phyloP scores from a whole-genome alignment of 768 basidiomycete genomes.

The Calocybe gangraenosa region DNA sequence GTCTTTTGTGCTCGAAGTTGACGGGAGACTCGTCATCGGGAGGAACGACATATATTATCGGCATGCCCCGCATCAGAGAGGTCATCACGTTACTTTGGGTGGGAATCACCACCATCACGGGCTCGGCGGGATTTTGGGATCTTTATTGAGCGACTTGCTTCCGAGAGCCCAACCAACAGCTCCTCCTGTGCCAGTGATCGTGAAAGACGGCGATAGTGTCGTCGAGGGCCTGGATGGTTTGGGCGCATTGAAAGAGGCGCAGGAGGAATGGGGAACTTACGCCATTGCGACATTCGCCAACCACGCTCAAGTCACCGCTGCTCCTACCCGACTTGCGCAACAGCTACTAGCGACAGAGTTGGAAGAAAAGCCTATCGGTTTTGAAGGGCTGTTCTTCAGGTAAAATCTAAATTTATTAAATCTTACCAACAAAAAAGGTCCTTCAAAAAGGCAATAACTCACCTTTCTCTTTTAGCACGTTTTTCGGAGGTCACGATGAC shows the following conservation, averaged over 20 bases:
- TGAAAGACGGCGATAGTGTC: neutral
- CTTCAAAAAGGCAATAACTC: too few species aligned
- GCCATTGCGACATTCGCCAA: neutral
- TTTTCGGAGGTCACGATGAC: constrained; percentile 72
- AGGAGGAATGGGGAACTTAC: constrained; percentile 10
- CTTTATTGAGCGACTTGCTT: constrained; percentile 9
- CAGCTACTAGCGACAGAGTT: constrained; percentile 7
- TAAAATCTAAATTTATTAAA: constrained; percentile 17
- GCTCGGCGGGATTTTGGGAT: constrained; percentile 10
- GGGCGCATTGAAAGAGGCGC: constrained; percentile 2
- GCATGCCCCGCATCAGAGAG: constrained; percentile 23
- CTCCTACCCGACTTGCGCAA: neutral
- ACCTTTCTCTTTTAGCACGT: constrained; percentile 42
- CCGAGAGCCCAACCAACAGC: constrained; percentile 1
- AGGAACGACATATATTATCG: constrained; percentile 63
- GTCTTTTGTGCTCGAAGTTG: constrained; percentile 56
- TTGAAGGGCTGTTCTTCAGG: constrained; percentile 74
- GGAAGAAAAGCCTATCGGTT: constrained; percentile 28
- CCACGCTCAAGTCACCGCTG: neutral
- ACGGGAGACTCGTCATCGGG: constrained; percentile 51
- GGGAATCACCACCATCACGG: neutral
- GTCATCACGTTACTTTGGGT: neutral
- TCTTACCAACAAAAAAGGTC: too few species aligned
- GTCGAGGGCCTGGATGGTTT: neutral
- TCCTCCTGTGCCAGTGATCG: neutral